phyloP scores from a whole-genome alignment of 768 basidiomycete genomes.

The Baorangia bicolor region DNA sequence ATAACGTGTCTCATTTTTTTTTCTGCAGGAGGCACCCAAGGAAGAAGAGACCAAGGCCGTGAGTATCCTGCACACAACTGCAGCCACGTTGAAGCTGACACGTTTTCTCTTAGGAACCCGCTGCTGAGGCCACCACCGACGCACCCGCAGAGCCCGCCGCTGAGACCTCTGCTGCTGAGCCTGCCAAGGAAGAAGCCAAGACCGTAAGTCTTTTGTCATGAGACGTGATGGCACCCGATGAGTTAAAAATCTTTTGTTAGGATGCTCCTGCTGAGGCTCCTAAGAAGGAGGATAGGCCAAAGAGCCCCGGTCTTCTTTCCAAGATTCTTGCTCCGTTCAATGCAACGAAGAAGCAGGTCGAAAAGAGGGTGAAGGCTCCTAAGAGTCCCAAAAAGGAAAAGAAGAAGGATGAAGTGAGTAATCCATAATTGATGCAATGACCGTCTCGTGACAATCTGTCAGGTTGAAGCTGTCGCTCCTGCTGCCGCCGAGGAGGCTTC shows the following conservation, averaged over 20 bases:
- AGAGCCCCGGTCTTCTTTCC: constrained; percentile 73
- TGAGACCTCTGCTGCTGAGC: constrained; percentile 33
- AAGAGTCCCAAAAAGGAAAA: constrained; percentile 83
- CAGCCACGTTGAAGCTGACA: background rate
- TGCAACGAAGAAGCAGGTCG: constrained; percentile 46
- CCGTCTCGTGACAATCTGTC: background rate
- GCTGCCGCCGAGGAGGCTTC: constrained; percentile 36
- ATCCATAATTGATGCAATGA: background rate
- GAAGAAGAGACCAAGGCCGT: constrained; percentile 43
- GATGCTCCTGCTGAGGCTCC: constrained; percentile 46
- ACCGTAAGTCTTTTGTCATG: constrained; percentile 31
- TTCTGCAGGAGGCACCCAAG: constrained; percentile 39
- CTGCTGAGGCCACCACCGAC: constrained; percentile 27
- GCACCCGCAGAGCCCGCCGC: constrained; percentile 27
- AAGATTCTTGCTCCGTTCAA: constrained; percentile 84
- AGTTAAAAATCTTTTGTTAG: background rate
- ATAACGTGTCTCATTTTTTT: too few species aligned
- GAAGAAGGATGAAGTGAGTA: constrained; percentile 70
- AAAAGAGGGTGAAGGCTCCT: constrained; percentile 59
- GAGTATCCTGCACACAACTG: background rate
- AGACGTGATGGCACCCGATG: constrained; percentile 32
- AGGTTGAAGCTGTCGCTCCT: constrained; percentile 36
- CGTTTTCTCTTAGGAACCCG: constrained; percentile 35
- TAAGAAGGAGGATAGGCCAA: constrained; percentile 80
- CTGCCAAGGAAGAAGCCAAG: constrained; percentile 44